Conservation (phyloP, 805 yeast species). For the Debaryomyces hansenii region DNA sequence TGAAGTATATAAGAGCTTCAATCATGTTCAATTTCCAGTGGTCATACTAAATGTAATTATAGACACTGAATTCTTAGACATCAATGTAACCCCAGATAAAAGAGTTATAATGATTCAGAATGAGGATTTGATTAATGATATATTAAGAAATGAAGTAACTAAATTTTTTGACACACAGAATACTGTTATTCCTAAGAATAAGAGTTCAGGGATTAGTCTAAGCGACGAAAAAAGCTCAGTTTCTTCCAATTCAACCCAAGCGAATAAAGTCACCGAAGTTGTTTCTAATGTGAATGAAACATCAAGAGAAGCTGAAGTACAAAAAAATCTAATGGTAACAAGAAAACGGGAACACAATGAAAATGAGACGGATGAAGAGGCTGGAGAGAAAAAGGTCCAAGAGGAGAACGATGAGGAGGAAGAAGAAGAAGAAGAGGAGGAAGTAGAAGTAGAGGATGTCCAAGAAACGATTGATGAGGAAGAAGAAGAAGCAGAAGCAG, state of each 20-base stretch:
- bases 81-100: conserved; percentile 93
- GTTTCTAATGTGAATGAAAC: not conserved
- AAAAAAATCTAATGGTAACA: not conserved
- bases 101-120: conserved; percentile 66
- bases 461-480: not conserved
- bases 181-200: conserved; percentile 35
- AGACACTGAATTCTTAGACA: conserved; percentile 58
- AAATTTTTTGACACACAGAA: conserved; percentile 44
- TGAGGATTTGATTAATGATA: conserved; percentile 60
- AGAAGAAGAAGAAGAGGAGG: conserved; percentile 1
- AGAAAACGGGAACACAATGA: no score
- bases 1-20: conserved; percentile 72
- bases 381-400: not conserved
- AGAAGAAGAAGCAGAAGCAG: conserved; percentile 10
- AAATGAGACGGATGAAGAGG: not conserved
- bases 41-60: conserved; percentile 61
- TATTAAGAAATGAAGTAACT: conserved; percentile 50
- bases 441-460: not conserved
- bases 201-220: not conserved
- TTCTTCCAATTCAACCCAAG: conserved; percentile 3
- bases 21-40: conserved; percentile 72
- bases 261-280: not conserved
- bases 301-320: conserved; percentile 2
- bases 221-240: not conserved
- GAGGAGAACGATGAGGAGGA: conserved; percentile 4